A percentile compares a stretch with the other conserved stretches of the same genome.
These are phyloP conservation scores for Curvularia spicifera DNA, from an alignment of 2,329 filamentous ascomycete species.

Conservation along the genomic window DNA sequence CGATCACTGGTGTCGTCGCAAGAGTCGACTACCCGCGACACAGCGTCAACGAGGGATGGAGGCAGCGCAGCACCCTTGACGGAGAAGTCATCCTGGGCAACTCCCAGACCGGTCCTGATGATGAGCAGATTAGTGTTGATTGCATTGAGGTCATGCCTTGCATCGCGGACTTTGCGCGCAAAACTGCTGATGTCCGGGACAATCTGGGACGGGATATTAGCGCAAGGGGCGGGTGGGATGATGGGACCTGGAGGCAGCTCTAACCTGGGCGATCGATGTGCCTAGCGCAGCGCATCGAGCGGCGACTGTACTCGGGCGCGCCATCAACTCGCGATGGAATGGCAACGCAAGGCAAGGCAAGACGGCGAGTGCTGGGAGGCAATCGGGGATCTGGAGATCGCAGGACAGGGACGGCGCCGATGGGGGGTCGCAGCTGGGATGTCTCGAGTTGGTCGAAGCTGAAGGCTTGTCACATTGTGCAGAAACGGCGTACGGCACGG, in stretches of 20 bases:
- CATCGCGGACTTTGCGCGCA: slow-evolving; percentile 41
- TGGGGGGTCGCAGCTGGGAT: neutral
- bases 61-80: slow-evolving; percentile 26
- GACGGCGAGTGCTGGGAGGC: slow-evolving; percentile 3
- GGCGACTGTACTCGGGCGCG: slow-evolving; percentile 37
- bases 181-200: slow-evolving; percentile 40
- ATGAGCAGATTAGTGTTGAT: slow-evolving; percentile 43
- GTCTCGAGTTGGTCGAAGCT: slow-evolving; percentile 14
- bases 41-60: slow-evolving; percentile 32
- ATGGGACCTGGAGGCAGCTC: slow-evolving; percentile 14
- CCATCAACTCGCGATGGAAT: slow-evolving; percentile 25
- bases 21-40: slow-evolving; percentile 40
- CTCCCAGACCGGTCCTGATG: slow-evolving; percentile 40
- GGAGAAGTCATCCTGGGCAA: slow-evolving; percentile 44
- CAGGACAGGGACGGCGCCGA: neutral
- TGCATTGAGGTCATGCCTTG: slow-evolving; percentile 41
- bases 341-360: neutral
- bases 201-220: slow-evolving; percentile 30
- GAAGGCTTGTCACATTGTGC: slow-evolving; percentile 17
- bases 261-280: slow-evolving; percentile 40
- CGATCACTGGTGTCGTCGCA: slow-evolving; percentile 37
- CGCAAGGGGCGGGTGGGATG: slow-evolving; percentile 9
- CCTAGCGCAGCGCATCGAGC: slow-evolving; percentile 44
- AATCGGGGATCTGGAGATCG: slow-evolving; percentile 7
- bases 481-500: slow-evolving; percentile 17